phyloP scores from a whole-genome alignment of 495 filamentous ascomycete species.

The Penicillium salamii region DNA sequence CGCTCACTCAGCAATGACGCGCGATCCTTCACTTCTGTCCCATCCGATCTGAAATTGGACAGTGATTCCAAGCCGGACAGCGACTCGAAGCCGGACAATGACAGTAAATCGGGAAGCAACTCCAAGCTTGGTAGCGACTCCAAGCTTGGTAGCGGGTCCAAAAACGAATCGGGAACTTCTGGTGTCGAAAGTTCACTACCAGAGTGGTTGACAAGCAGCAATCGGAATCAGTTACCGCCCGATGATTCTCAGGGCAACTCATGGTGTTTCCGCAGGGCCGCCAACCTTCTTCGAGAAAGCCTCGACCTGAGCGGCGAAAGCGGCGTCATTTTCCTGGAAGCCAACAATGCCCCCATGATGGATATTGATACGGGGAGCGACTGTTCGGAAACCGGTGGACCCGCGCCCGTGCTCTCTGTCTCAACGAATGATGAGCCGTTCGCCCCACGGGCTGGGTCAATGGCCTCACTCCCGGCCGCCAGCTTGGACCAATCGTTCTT shows the following conservation, averaged over 20 bases:
- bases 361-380: conserved; percentile 36
- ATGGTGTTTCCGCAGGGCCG: conserved; percentile 53
- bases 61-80: background rate
- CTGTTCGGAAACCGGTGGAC: conserved; percentile 27
- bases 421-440: conserved; percentile 41
- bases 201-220: conserved; percentile 36
- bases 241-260: conserved; percentile 41
- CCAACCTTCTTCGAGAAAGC: conserved; percentile 55
- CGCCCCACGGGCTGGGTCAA: conserved; percentile 31
- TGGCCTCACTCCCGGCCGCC: conserved; percentile 30
- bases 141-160: conserved; percentile 7
- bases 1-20: conserved; percentile 28
- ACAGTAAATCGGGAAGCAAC: background rate
- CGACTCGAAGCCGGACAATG: background rate
- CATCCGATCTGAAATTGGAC: conserved; percentile 19
- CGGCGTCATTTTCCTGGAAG: conserved; percentile 55
- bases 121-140: background rate
- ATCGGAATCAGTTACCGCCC: conserved; percentile 29
- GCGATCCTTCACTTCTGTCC: conserved; percentile 27
- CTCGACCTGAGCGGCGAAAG: conserved; percentile 49
- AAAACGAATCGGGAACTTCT: conserved; percentile 20
- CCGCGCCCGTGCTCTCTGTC: conserved; percentile 37
- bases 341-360: conserved; percentile 26
- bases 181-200: conserved; percentile 33
- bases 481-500: conserved; percentile 44